Conservation (phyloP, 169 alveolate genomes). For the Plasmodium relictum region DNA sequence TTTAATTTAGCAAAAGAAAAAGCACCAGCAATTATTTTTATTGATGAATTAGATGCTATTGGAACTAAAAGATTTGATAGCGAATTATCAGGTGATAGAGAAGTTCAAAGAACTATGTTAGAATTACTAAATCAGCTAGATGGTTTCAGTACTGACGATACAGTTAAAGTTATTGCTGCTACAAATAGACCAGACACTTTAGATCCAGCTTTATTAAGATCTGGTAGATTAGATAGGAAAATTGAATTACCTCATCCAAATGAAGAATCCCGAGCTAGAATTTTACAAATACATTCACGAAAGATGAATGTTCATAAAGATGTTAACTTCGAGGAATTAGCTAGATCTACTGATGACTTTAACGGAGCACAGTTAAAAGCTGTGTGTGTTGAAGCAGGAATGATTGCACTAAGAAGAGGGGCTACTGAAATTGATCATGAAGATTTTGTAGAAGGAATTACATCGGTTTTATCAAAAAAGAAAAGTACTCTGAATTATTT, state of each 20-base stretch:
- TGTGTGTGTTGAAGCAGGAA: slow-evolving; percentile 99
- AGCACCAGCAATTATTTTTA: slow-evolving; percentile 99
- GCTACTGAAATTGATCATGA: slow-evolving; percentile 98
- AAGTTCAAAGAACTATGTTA: slow-evolving; percentile 99
- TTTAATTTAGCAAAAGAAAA: slow-evolving; percentile 98
- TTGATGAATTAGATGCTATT: slow-evolving; percentile 99
- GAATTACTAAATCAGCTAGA: slow-evolving; percentile 98
- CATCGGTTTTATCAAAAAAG: slow-evolving; percentile 98
- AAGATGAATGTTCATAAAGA: slow-evolving; percentile 98
- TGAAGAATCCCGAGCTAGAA: slow-evolving; percentile 96
- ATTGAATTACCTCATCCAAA: slow-evolving; percentile 99
- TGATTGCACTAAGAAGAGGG: slow-evolving; percentile 97
- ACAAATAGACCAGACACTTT: slow-evolving; percentile 99
- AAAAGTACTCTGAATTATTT: slow-evolving; percentile 97
- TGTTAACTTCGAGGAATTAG: slow-evolving; percentile 95
- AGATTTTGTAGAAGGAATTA: slow-evolving; percentile 98
- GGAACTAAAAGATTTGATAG: slow-evolving; percentile 97
- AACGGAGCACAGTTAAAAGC: slow-evolving; percentile 99
- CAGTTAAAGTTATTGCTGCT: slow-evolving; percentile 97
- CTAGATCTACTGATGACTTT: slow-evolving; percentile 98
- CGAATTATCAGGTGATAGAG: slow-evolving; percentile 98
- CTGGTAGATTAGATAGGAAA: slow-evolving; percentile 99
- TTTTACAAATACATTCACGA: slow-evolving; percentile 98
- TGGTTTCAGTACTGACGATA: slow-evolving; percentile 94
- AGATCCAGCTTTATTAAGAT: slow-evolving; percentile 98